These are phyloP conservation scores for Cladosporium sp. DNA, from an alignment of 2,329 filamentous ascomycete species.

Conservation along the genomic window DNA sequence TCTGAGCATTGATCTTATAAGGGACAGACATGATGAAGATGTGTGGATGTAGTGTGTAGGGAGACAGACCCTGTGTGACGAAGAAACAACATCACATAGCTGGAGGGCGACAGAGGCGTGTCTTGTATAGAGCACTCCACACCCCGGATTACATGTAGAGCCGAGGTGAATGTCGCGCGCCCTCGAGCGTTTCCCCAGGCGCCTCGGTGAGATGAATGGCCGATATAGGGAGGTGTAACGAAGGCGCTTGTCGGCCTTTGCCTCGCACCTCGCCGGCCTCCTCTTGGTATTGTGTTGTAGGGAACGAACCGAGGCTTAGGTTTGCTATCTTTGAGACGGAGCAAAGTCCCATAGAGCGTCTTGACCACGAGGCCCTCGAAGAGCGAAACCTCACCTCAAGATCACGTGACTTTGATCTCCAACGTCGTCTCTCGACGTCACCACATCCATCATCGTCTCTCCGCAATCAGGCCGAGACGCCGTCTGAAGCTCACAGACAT, in stretches of 20 bases:
- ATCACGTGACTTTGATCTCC: constrained; percentile 6
- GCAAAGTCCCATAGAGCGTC: not conserved
- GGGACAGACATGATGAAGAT: constrained; percentile 37
- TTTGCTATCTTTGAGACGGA: not conserved
- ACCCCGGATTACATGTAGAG: constrained; percentile 18
- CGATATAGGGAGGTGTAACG: not conserved
- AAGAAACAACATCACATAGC: not conserved
- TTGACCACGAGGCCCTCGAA: not conserved
- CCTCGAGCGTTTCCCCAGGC: not conserved
- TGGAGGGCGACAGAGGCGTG: not conserved
- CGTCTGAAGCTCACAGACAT: constrained; percentile 11
- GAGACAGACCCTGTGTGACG: constrained; percentile 10
- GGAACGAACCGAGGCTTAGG: not conserved
- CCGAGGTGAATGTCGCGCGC: constrained; percentile 10
- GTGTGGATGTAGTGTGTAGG: not conserved
- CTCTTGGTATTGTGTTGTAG: not conserved
- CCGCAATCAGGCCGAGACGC: constrained; percentile 14
- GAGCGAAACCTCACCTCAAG: not conserved
- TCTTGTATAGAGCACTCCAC: constrained; percentile 16
- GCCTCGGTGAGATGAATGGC: not conserved
- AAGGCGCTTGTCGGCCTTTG: not conserved
- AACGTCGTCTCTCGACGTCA: not conserved
- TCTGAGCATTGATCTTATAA: constrained; percentile 35
- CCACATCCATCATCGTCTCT: not conserved
- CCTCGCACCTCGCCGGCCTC: constrained; percentile 13